Evolutionary conservation across 306 rosid species (phyloP).

Genomic region (Trifolium pratense): DNA sequence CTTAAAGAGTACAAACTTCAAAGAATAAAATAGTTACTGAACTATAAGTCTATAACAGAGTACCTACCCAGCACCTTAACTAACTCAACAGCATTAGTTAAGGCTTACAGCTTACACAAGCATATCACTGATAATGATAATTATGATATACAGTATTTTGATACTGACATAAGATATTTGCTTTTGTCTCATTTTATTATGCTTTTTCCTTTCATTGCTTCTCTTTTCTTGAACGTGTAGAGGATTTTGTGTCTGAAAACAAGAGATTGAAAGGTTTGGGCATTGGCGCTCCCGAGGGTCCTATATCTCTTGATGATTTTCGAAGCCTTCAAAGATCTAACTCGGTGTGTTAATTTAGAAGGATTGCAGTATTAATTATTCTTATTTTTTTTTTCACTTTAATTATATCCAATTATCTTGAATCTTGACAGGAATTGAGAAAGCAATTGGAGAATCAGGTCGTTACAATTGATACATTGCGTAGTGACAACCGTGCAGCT

Average conservation of each 20-base stretch:
- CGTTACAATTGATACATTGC: constrained; percentile 64
- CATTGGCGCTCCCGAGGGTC: constrained; percentile 96
- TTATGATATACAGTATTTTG: neutral
- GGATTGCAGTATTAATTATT: constrained; percentile 12
- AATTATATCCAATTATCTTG: constrained; percentile 18
- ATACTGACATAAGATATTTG: constrained; percentile 1
- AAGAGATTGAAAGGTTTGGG: constrained; percentile 95
- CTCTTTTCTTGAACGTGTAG: constrained; percentile 49
- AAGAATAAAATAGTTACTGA: constrained; percentile 1
- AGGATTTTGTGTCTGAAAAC: constrained; percentile 64
- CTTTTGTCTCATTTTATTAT: constrained; percentile 24
- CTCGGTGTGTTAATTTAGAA: constrained; percentile 52
- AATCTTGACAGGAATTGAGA: constrained; percentile 76
- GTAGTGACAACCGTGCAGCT: constrained; percentile 61
- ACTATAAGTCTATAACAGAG: neutral
- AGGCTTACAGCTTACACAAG: neutral
- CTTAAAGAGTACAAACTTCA: neutral
- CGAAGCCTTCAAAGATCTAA: constrained; percentile 95
- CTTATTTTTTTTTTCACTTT: neutral
- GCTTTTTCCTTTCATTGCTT: neutral
- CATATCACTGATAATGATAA: neutral
- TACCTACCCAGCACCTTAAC: neutral
- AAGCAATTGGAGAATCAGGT: constrained; percentile 91
- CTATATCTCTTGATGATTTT: constrained; percentile 96
- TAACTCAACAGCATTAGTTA: neutral